A percentile compares a stretch with the other conserved stretches of the same genome.
Conservation (phyloP, 2,329 filamentous ascomycete species). For the Aspergillus versicolor region DNA sequence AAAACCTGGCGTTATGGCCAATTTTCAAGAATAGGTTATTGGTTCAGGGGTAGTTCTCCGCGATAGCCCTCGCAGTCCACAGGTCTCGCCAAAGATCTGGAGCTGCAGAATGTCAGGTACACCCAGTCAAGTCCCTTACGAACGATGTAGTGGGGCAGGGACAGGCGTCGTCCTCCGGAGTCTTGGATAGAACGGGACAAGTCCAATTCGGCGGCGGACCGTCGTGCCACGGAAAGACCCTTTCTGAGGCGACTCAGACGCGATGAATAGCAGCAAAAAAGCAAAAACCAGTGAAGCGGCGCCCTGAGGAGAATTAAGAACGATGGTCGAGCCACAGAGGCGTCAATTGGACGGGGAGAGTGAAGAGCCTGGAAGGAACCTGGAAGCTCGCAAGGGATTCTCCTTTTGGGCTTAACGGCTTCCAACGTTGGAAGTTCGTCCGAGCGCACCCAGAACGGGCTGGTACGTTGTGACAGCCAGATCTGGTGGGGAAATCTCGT, state of each 20-base stretch:
- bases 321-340: not conserved
- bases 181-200: not conserved
- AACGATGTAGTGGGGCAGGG: conserved; percentile 6
- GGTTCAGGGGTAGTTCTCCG: conserved; percentile 21
- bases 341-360: conserved; percentile 6
- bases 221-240: conserved; percentile 9
- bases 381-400: conserved; percentile 8
- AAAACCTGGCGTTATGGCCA: not conserved
- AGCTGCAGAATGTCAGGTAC: conserved; percentile 11
- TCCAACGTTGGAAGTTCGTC: conserved; percentile 17
- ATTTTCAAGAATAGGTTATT: conserved; percentile 7
- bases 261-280: not conserved
- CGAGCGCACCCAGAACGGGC: conserved; percentile 15
- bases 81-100: conserved; percentile 14
- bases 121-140: conserved; percentile 3
- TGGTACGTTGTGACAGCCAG: conserved; percentile 6
- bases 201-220: not conserved
- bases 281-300: conserved; percentile 1
- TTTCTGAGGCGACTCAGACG: not conserved
- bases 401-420: conserved; percentile 5
- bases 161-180: not conserved
- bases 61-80: conserved; percentile 10
- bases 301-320: conserved; percentile 8
- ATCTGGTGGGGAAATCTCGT: conserved; percentile 5
- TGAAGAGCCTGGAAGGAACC: not conserved